These are phyloP conservation scores for Rachicladosporium sp. DNA, from an alignment of 2,329 filamentous ascomycete species.

Conservation along the genomic window DNA sequence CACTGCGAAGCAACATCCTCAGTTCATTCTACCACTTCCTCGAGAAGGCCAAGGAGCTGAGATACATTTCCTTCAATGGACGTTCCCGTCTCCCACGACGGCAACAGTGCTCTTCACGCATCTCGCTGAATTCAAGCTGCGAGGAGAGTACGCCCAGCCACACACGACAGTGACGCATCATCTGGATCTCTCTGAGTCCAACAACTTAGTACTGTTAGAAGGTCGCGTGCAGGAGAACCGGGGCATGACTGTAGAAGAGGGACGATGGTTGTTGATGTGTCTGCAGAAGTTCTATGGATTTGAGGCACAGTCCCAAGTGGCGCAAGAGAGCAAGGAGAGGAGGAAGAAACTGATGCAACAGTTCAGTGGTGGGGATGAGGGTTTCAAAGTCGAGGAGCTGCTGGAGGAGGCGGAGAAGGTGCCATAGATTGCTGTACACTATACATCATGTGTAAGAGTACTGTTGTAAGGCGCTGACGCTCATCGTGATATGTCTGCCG, in stretches of 20 bases:
- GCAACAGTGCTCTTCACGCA: slow-evolving; percentile 74
- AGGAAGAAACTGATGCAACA: slow-evolving; percentile 63
- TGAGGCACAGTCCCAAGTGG: slow-evolving; percentile 48
- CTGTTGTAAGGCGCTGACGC: no score
- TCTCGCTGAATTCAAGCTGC: slow-evolving; percentile 80
- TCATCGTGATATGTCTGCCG: no score
- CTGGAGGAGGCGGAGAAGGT: slow-evolving; percentile 83
- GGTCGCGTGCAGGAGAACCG: slow-evolving; percentile 64
- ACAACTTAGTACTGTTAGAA: slow-evolving; percentile 75
- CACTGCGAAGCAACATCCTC: slow-evolving; percentile 62
- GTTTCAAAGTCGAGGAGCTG: slow-evolving; percentile 73
- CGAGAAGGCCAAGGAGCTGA: slow-evolving; percentile 59
- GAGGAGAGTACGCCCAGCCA: slow-evolving; percentile 78
- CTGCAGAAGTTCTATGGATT: slow-evolving; percentile 80
- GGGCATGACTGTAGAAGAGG: slow-evolving; percentile 67
- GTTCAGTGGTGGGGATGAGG: slow-evolving; percentile 66
- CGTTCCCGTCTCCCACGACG: slow-evolving; percentile 58
- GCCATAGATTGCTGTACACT: slow-evolving; percentile 9
- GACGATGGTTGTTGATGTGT: slow-evolving; percentile 82
- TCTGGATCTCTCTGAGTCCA: slow-evolving; percentile 60
- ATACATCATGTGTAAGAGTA: no score
- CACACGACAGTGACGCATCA: slow-evolving; percentile 94
- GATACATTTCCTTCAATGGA: slow-evolving; percentile 95
- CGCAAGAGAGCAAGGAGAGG: slow-evolving; percentile 55
- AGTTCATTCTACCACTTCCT: slow-evolving; percentile 83